Conservation (phyloP, 2,329 filamentous ascomycete genomes). For the Epichloe aotearoae region DNA sequence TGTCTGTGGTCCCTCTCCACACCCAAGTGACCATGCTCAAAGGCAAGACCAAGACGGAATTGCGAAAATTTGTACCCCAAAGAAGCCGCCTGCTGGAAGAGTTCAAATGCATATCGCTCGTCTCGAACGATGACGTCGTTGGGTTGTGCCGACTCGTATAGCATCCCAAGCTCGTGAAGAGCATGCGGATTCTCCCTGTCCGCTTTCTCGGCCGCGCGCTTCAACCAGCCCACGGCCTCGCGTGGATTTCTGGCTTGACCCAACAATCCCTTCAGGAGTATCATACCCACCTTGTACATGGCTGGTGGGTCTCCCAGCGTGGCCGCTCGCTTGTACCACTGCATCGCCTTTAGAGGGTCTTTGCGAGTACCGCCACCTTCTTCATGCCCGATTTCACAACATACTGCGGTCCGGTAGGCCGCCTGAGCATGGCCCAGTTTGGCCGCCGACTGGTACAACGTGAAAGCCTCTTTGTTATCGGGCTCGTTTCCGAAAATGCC, state of each 20-base stretch:
- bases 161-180: conserved; percentile 68
- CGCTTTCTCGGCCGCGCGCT: conserved; percentile 78
- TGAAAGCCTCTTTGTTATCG: conserved; percentile 87
- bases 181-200: conserved; percentile 89
- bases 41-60: conserved; percentile 75
- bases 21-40: conserved; percentile 77
- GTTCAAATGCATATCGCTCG: conserved; percentile 62
- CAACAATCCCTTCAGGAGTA: conserved; percentile 83
- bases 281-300: conserved; percentile 99
- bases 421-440: conserved; percentile 77
- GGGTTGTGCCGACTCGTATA: conserved; percentile 49
- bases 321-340: conserved; percentile 94
- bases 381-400: conserved; percentile 90
- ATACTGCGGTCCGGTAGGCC: conserved; percentile 90
- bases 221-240: conserved; percentile 85
- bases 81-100: conserved; percentile 77
- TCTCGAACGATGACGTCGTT: conserved; percentile 70
- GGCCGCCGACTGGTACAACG: conserved; percentile 83
- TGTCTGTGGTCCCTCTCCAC: conserved; percentile 70
- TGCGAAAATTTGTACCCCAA: conserved; percentile 93
- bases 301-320: conserved; percentile 81
- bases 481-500: conserved; percentile 65
- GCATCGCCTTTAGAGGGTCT: conserved; percentile 86
- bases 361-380: conserved; percentile 86
- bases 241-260: conserved; percentile 70